Conservation (phyloP, 345 rosid genomes). For the Viola odorata region DNA sequence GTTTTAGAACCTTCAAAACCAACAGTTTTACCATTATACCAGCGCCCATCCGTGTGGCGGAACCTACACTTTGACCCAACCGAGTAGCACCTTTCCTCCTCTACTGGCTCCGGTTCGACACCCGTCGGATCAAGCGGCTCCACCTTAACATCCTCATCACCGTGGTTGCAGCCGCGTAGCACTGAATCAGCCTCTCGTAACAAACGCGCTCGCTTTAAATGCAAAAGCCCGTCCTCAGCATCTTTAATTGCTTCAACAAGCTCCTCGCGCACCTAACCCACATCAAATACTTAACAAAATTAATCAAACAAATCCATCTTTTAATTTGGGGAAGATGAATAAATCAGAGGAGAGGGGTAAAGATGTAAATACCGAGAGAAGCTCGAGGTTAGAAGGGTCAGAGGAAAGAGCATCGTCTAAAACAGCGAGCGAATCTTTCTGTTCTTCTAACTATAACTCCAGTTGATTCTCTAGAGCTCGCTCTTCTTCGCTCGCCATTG, state of each 20-base stretch:
- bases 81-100: conserved; percentile 33
- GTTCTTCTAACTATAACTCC: conserved; percentile 62
- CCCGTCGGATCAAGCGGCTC: conserved; percentile 43
- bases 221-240: conserved; percentile 74
- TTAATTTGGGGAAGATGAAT: not conserved
- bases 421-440: conserved; percentile 63
- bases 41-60: conserved; percentile 64
- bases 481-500: conserved; percentile 62
- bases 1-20: conserved; percentile 43
- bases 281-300: not conserved
- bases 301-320: not conserved
- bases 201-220: conserved; percentile 65
- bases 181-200: conserved; percentile 58
- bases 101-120: conserved; percentile 43
- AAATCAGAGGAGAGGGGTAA: not conserved
- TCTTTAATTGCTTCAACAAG: conserved; percentile 61
- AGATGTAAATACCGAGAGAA: conserved; percentile 45
- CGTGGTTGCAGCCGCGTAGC: conserved; percentile 21
- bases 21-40: conserved; percentile 84
- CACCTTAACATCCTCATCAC: conserved; percentile 36
- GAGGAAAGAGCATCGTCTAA: conserved; percentile 59
- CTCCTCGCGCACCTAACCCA: conserved; percentile 62
- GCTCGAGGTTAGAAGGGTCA: conserved; percentile 62
- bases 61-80: conserved; percentile 80
- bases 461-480: conserved; percentile 69